Evolutionary conservation across 2,329 filamentous ascomycete species (phyloP), one percentile per base, ranked within the genome.

Genomic region (Fusarium sterilihyphosum): DNA sequence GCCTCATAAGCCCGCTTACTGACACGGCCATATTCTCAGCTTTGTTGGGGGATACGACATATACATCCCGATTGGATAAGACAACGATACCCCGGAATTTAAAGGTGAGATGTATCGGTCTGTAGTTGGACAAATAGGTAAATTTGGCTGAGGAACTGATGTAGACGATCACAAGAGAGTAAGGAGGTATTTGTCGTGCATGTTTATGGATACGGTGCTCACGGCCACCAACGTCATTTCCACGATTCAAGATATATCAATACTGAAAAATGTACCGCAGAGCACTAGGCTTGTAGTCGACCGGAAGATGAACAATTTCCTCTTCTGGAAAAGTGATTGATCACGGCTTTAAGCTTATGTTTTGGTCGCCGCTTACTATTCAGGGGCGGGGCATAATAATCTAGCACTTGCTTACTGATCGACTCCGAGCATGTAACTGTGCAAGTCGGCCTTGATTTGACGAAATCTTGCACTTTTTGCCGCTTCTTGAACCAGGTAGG

Each of bases 251-350:
- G 3, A 13, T 18, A 6, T 6, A 31, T 17, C 11, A 6, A 50
- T 50, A 9, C 20, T 5, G 12, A n/a, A 31, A 9, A 29, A 31
- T n/a, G 5, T 8, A 13, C 29, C 4, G 20, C 5, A 3, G 4
- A 33, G 11, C 1, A 33, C 0, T 24, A 8, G 8, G 31, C 3
- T n/a, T n/a, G 16, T 26, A 3, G 8, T 12, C 4, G 33, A 26
- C 14, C 37, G n/a, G 6, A 22, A 26, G 4, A 37, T 22, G 33
- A 22, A 4, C 50, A 54, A 13, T 54, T 53, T 26, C n/a, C 13
- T 26, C 18, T 54, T 17, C 5, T 16, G 13, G 24, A 5, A 5
- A 2, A 54, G 22, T 16, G 9, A 13, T 35, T 3, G 8, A 6
- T 26, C 10, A 18, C 5, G 9, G 17, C 9, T 7, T 38, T 38